Base-by-base conservation (phyloP, 192 early-diverging fungal species). In the Backusella liffmaniae region DNA sequence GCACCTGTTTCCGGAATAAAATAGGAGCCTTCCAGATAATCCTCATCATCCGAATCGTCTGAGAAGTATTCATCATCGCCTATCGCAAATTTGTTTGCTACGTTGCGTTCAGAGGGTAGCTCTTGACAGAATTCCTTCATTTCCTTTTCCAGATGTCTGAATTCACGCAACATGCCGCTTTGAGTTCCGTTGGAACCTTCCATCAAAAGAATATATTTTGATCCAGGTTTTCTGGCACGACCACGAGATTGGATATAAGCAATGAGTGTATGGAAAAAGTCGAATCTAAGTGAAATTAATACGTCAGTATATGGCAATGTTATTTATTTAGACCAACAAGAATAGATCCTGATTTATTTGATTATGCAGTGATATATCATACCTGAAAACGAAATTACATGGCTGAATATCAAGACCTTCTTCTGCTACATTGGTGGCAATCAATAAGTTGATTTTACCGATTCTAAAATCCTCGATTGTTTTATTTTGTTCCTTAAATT, bases 361-460 rank as follows among this genome's bases (percentile, higher is more conserved):
- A 13, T 18, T 18, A 37, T 21, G 16, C 32, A 29, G 41, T n/a
- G 29, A 4, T 23, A 1, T 7, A 30, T 23, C 69, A 56, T 87
- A 93, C 82, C 94, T 86, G 26, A 97, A 87, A 10, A 97, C 94
- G 53, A 95, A 67, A 59, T 95, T 97, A 81, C 96, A 98, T 0
- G 93, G 91, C 77, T 94, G 93, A 59, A 98, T 95, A 79, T 98
- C 97, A 1, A 98, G 83, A 23, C 97, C 97, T 80, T 98, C 97
- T 77, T 97, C 97, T 12, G 95, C 97, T 12, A 98, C 96, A 84
- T 92, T 91, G 1, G 97, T 99, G 6, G 97, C 92, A 70, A 97
- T 89, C 2, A 99, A 76, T 32, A 97, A 75, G 74, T 97, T 97
- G 32, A 92, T 77, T 4, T 81, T 78, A 51, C 91, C 90, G 5